Evolutionary conservation across 2,329 filamentous ascomycete genomes (phyloP), one percentile per base, ranked within the genome.

Genomic region (Trichophyton equinum): DNA sequence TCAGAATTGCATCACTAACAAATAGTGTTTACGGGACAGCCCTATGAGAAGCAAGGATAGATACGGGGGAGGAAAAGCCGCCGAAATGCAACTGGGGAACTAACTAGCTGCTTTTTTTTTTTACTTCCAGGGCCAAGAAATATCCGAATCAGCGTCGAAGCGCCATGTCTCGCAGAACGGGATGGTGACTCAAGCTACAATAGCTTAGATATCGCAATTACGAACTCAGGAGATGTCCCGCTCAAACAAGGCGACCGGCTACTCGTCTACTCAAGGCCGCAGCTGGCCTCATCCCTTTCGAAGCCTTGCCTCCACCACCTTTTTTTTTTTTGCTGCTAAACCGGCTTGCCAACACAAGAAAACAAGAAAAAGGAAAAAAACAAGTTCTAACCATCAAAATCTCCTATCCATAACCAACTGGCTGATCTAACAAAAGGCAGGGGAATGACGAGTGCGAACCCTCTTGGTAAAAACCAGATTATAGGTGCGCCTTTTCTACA

Each of bases 91-190:
- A 53, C 4, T 3, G 27, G 42, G 18, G 36, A 60, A 62, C 63
- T 64, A 58, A 65, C 47, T 47, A 36, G 38, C 53, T 36, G 33
- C 5, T 53, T 61, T 33, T 53, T 61, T 33, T 53, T 33, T 53
- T 15, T 53, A 8, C 55, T 11, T 61, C 42, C 60, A 65, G 64
- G 40, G 25, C 27, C 60, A 65, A 58, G 62, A 58, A 51, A 15
- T 58, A 11, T 20, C 62, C 57, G 60, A 64, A 38, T 57, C 44
- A 25, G 61, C 60, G 20, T 42, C 63, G 25, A 66, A 66, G 61
- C 64, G 63, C n/a, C 63, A 58, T 30, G 55, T 61, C 57, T 63
- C 63, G 47, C 58, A 62, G 51, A 64, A 65, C 59, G 64, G 63
- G 42, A 61, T 66, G 18, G 30, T 63, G n/a, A 60, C 62, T 38